Percentiles rank a stretch among this genome's conserved stretches.
These are phyloP conservation scores for Gossypium mustelinum DNA, from an alignment of 345 rosid species.

Conservation along the genomic window DNA sequence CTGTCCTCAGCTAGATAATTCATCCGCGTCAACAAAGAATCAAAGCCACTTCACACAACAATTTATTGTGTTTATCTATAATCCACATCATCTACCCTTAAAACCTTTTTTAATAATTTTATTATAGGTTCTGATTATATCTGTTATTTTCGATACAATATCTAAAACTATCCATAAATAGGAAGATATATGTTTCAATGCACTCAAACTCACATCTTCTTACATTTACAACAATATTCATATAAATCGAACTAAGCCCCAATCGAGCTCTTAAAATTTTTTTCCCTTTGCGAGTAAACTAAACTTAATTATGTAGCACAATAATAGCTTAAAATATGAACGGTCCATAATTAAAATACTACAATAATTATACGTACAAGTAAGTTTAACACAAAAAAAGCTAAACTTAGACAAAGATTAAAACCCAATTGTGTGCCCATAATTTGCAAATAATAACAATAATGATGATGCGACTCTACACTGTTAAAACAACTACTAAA, in stretches of 20 bases:
- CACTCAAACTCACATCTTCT: too few relatives aligned
- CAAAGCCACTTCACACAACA: not conserved
- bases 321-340: not conserved
- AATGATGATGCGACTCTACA: not conserved
- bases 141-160: too few relatives aligned
- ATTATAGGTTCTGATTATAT: too few relatives aligned
- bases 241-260: too few relatives aligned
- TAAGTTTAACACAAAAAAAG: not conserved
- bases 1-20: not conserved
- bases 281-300: not conserved
- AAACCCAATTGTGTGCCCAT: not conserved
- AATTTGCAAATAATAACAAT: not conserved
- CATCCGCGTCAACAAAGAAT: not conserved
- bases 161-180: too few relatives aligned
- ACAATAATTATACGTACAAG: not conserved
- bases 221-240: too few relatives aligned
- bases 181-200: too few relatives aligned
- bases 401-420: not conserved
- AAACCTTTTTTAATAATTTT: too few relatives aligned
- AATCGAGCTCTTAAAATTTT: too few relatives aligned
- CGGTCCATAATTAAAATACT: not conserved
- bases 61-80: not conserved
- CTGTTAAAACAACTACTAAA: conserved; percentile 8
- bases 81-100: not conserved
- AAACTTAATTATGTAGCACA: not conserved